Base-by-base conservation (phyloP, 2,329 filamentous ascomycete genomes). In the Fusarium nygamai region DNA sequence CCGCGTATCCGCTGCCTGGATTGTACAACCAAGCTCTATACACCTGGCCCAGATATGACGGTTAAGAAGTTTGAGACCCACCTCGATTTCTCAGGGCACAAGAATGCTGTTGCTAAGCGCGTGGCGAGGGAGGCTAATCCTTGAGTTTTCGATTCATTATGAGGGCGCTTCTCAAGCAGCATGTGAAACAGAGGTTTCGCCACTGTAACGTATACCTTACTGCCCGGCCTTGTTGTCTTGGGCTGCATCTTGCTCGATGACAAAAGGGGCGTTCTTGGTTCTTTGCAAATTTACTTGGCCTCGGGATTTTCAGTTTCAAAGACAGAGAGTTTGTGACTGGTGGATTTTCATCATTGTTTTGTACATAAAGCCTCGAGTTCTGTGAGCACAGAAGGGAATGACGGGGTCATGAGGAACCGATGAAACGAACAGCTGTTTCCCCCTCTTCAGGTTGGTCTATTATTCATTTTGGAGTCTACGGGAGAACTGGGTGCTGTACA, bases 51-150 rank as follows among this genome's bases (percentile, higher is more conserved):
- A 0, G 94, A 92, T 31, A 93, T 89, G 81, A 95, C 94, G 6
- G 93, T 96, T 10, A 92, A 92, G 51, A 97, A 98, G 80, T 99
- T 99, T 73, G 94, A 98, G 83, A 91, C 97, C 3, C 96, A 99
- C 84, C 86, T 98, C 56, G 94, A 92, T 82, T 98, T 98, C 82
- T 90, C 93, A 48, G 86, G 88, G 60, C 96, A 99, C 82, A 89
- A 92, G 77, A 91, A 94, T 75, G 89, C 89, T 77, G 93, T 95
- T 16, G 80, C 80, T 43, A 68, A 73, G 60, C 79, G 84, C 33
- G 72, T 81, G 44, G 77, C 75, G 17, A 71, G 77, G 31, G 77
- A 78, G 44, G 76, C 70, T 20, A 73, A 69, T 36, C 41, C 41
- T 17, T 74, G 46, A 71, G 50, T 34, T 38, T 31, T 20, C 29